Conservation (phyloP, 2,329 filamentous ascomycete species). For the Sordariomycetes sp. region DNA sequence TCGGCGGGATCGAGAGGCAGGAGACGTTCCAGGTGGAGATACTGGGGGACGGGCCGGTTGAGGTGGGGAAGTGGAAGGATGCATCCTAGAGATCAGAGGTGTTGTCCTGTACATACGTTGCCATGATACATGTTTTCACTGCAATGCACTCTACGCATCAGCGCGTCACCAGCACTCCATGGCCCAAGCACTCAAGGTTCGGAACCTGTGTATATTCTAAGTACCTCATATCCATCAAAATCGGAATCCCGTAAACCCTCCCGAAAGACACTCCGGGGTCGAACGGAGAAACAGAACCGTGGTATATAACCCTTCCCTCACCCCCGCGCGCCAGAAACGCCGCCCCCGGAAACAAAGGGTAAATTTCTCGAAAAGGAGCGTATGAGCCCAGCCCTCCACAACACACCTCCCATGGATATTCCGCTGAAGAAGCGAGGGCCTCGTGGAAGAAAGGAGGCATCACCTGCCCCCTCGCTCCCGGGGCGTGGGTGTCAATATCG, state of each 20-base stretch:
- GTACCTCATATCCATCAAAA: too few relatives aligned
- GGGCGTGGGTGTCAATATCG: neutral
- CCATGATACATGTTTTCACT: too few relatives aligned
- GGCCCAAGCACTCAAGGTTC: too few relatives aligned
- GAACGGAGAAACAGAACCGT: neutral
- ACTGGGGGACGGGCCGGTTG: slow-evolving; percentile 35
- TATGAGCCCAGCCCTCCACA: neutral
- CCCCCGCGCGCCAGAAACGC: neutral
- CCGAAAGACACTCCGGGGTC: too few relatives aligned
- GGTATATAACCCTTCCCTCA: neutral
- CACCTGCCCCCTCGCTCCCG: too few relatives aligned
- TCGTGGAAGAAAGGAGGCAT: neutral
- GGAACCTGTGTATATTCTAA: too few relatives aligned
- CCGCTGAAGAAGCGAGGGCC: neutral
- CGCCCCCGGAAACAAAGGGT: neutral
- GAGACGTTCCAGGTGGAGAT: slow-evolving; percentile 41
- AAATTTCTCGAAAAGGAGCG: neutral
- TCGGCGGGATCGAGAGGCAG: slow-evolving; percentile 40
- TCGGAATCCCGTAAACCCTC: too few relatives aligned
- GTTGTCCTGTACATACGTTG: neutral
- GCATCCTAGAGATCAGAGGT: slow-evolving; percentile 1
- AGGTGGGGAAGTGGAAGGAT: slow-evolving; percentile 31
- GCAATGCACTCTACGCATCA: too few relatives aligned
- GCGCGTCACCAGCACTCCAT: too few relatives aligned
- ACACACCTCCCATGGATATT: neutral